Conservation (phyloP, 352 stramenopile species). For the Phytophthora pinifolia region DNA sequence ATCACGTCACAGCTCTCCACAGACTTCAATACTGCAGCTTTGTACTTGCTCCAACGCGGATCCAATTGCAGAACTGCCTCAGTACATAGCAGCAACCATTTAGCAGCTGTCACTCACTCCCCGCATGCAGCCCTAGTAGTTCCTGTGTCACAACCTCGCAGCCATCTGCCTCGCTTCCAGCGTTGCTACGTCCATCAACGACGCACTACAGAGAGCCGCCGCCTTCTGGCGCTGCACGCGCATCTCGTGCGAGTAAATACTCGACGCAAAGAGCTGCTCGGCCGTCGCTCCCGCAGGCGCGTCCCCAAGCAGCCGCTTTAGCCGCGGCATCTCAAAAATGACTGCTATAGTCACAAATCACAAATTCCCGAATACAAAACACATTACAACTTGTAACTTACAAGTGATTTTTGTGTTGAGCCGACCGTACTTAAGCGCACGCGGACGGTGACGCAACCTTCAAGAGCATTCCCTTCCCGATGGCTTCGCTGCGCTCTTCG, state of each 20-base stretch:
- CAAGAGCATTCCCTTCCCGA: slow-evolving; percentile 12
- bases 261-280: slow-evolving; percentile 56
- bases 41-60: slow-evolving; percentile 1
- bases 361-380: too few species aligned
- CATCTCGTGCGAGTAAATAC: slow-evolving; percentile 39
- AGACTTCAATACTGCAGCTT: slow-evolving; percentile 24
- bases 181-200: slow-evolving; percentile 33
- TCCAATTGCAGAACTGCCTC: slow-evolving; percentile 10
- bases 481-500: slow-evolving; percentile 27
- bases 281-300: slow-evolving; percentile 25
- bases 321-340: slow-evolving; percentile 39
- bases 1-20: not conserved
- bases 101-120: not conserved
- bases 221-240: slow-evolving; percentile 27
- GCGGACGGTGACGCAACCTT: slow-evolving; percentile 14
- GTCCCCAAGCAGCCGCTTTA: slow-evolving; percentile 33
- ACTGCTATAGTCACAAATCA: slow-evolving; percentile 21
- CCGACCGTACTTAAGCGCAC: slow-evolving; percentile 2
- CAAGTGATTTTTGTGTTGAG: too few species aligned
- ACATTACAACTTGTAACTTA: too few species aligned
- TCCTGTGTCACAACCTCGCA: slow-evolving; percentile 9
- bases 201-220: slow-evolving; percentile 41
- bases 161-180: slow-evolving; percentile 9
- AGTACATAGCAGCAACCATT: slow-evolving; percentile 6
- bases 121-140: not conserved